Evolutionary conservation across 108 stramenopile species (phyloP), one percentile per base, ranked within the genome.

Genomic region (Cyclotella kingstonii): DNA sequence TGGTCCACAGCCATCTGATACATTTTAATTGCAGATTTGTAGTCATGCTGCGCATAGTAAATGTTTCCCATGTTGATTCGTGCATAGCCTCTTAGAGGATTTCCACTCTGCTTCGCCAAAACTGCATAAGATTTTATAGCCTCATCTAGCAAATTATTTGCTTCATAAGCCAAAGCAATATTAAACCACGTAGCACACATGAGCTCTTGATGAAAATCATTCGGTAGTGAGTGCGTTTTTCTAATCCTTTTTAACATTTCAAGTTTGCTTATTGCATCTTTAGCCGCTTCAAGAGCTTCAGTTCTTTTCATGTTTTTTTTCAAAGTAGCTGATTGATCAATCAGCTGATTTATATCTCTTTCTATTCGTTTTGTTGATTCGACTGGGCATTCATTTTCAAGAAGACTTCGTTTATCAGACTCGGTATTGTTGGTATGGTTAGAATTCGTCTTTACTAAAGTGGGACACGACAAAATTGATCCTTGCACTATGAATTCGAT

Each of bases 1-100:
- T 93, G 95, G 36, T 96, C 95, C 40, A 94, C 62, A 19, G 93
- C 92, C 93, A 93, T 94, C 29, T 88, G 70, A 73, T 93, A 96
- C 70, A 77, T 77, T 55, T 86, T 93, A 10, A 95, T 88, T 2
- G 95, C 95, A 54, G 89, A 35, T 23, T 79, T 51, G 63, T 88
- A 96, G 34, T 90, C 52, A 38, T 70, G 60, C 81, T 89, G 88
- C 30, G 72, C 58, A 68, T 81, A 94, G 70, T 93, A 83, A 25
- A 96, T 59, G 70, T 96, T 96, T 18, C 95, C 95, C 81, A 92
- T 86, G 79, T 94, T 95, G 19, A 91, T 82, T 15, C 90, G 70
- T 14, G 89, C 43, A 17, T 91, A 67, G 14, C 88, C 84, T 4
- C 55, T 45, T 21, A 63, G 40, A 45, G 69, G 52, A 73, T 57